Percentiles rank a stretch among this genome's conserved stretches.
Conservation (phyloP, 2,329 filamentous ascomycete species). For the Colletotrichum somersetense region DNA sequence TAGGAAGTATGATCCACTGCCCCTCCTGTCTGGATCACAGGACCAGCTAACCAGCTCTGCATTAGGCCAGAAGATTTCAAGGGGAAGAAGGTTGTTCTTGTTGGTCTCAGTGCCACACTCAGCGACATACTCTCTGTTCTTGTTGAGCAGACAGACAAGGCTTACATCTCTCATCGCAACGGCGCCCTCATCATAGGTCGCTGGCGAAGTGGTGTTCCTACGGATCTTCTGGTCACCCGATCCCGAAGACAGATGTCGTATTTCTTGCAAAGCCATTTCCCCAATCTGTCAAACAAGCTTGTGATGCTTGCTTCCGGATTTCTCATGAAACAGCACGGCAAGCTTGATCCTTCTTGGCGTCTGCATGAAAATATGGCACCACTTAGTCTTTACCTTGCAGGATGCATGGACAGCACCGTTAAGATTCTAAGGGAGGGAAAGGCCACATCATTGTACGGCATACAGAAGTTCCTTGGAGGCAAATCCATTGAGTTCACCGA, state of each 20-base stretch:
- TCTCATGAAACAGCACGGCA: constrained; percentile 35
- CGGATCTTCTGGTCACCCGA: constrained; percentile 51
- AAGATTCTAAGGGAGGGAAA: constrained; percentile 46
- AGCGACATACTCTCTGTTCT: constrained; percentile 54
- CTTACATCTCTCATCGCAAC: constrained; percentile 58
- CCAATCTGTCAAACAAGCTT: constrained; percentile 32
- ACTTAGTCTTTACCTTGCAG: constrained; percentile 41
- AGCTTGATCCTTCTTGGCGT: constrained; percentile 49
- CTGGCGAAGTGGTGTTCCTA: constrained; percentile 50
- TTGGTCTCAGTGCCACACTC: constrained; percentile 57
- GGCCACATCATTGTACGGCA: constrained; percentile 47
- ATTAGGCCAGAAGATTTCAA: constrained; percentile 51
- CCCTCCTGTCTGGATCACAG: constrained; percentile 18
- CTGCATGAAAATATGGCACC: constrained; percentile 44
- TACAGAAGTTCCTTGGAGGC: constrained; percentile 45
- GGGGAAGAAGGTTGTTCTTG: constrained; percentile 57
- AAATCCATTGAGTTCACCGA: constrained; percentile 46
- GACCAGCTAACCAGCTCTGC: neutral
- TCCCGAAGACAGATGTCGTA: constrained; percentile 49
- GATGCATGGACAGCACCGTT: constrained; percentile 47
- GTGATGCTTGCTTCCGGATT: constrained; percentile 28
- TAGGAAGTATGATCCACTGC: constrained; percentile 46
- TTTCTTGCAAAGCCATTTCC: constrained; percentile 45
- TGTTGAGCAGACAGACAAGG: constrained; percentile 50
- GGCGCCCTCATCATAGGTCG: constrained; percentile 53